Conservation (phyloP, 2,329 filamentous ascomycete species). For the Talaromyces pinophilus region DNA sequence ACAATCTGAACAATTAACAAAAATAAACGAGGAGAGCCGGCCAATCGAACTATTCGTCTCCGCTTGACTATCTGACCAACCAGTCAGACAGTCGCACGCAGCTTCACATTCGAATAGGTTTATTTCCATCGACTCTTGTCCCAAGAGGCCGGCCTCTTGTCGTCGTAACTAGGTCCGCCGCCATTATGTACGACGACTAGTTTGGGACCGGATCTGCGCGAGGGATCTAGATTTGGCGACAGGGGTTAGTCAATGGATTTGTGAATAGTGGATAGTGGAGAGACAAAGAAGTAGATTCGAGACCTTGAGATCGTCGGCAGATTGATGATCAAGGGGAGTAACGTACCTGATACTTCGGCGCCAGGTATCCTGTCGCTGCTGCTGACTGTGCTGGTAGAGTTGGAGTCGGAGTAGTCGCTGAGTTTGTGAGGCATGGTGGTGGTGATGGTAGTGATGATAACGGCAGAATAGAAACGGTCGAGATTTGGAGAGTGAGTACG, state of each 20-base stretch:
- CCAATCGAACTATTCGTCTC: slow-evolving; percentile 3
- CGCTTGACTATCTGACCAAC: slow-evolving; percentile 2
- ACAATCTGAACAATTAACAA: not conserved
- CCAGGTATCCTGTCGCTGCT: slow-evolving; percentile 23
- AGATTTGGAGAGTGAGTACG: not conserved
- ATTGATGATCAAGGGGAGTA: not conserved
- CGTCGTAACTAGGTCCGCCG: slow-evolving; percentile 25
- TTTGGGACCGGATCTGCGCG: slow-evolving; percentile 24
- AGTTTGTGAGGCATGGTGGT: slow-evolving; percentile 23
- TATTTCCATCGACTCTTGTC: slow-evolving; percentile 26
- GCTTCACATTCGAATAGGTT: not conserved
- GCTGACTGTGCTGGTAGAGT: slow-evolving; percentile 23
- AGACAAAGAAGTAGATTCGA: not conserved
- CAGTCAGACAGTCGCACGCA: slow-evolving; percentile 8
- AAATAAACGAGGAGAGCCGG: not conserved
- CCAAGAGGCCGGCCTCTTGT: slow-evolving; percentile 25
- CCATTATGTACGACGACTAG: slow-evolving; percentile 25
- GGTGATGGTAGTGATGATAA: not conserved
- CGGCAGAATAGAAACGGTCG: not conserved
- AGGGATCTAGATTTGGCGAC: slow-evolving; percentile 23
- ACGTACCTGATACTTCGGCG: slow-evolving; percentile 21
- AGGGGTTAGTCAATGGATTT: slow-evolving; percentile 5
- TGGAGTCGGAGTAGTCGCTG: slow-evolving; percentile 23
- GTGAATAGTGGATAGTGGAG: not conserved
- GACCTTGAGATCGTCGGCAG: slow-evolving; percentile 9